Evolutionary conservation across 1,284 basidiomycete genomes (phyloP), one percentile per base, ranked within the genome.

Genomic region (Sphaerobolus stellatus): DNA sequence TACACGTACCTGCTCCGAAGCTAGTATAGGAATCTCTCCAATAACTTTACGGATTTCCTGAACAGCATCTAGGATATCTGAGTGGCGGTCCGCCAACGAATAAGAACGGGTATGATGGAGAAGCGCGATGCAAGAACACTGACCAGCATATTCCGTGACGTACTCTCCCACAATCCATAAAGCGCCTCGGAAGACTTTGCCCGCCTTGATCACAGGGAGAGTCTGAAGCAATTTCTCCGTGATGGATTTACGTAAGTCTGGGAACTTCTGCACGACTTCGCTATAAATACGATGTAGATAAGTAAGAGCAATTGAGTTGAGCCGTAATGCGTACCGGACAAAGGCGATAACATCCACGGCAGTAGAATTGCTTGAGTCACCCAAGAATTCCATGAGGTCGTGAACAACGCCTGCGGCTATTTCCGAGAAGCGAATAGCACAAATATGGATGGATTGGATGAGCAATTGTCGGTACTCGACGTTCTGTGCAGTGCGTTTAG

Each of bases 121-220:
- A 36, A 29, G 28, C n/a, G 30, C 22, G 44, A n/a, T 33, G 51
- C 44, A 28, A 52, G 25, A 33, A 8, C n/a, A 61, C 68, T 47
- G 28, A 72, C 72, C 71, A 18, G 68, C 61, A 8, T 66, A 66
- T 9, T 76, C 75, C 49, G 88, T 84, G 45, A 89, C 86, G 66
- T 99, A 99, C 74, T 99, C 97, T 61, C 96, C 97, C 13, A 98
- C 82, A 61, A 99, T 98, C 96, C 96, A 99, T 54, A 99, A 81
- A 11, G 98, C 85, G 4, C 97, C 96, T 13, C 96, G 86, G 80
- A 93, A 98, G 30, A 98, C 96, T 71, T 98, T 99, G 59, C 95
- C 96, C 16, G 92, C 95, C 73, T 96, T 95, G 77, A 99, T 94
- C 53, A 94, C 91, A 46, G 80, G 68, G 50, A 99, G 88, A 0